These are phyloP conservation scores for Hordeum marinum DNA, from an alignment of 176 grass and related monocot species.

Conservation along the genomic window DNA sequence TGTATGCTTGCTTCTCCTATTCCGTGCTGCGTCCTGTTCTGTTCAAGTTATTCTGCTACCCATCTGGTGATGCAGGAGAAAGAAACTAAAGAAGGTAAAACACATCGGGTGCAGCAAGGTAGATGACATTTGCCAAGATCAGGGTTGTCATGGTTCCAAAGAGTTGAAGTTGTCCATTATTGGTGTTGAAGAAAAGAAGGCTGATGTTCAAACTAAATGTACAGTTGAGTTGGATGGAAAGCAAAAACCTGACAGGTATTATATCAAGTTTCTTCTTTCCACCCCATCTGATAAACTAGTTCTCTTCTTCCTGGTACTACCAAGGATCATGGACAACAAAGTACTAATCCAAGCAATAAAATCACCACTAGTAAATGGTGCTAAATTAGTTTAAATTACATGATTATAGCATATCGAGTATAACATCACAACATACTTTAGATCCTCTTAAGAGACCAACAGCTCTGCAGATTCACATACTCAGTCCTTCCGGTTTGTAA, in stretches of 20 bases:
- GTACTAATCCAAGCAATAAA: background rate
- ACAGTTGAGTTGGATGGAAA: background rate
- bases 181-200: conserved; percentile 14
- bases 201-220: conserved; percentile 9
- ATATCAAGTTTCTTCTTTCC: background rate
- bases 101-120: background rate
- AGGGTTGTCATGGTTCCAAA: background rate
- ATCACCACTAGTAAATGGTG: background rate
- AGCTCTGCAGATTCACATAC: background rate
- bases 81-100: conserved; percentile 24
- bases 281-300: background rate
- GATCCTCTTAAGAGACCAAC: background rate
- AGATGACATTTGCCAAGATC: background rate
- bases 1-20: background rate
- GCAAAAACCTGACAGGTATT: conserved; percentile 20
- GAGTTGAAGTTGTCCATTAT: background rate
- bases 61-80: conserved; percentile 28
- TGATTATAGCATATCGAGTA: background rate
- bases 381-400: background rate
- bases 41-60: background rate
- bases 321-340: background rate
- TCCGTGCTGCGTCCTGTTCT: background rate
- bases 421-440: background rate
- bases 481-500: too few species aligned
- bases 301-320: background rate